These are phyloP conservation scores for Trichophyton simii DNA, from an alignment of 2,329 filamentous ascomycete species.

Conservation along the genomic window DNA sequence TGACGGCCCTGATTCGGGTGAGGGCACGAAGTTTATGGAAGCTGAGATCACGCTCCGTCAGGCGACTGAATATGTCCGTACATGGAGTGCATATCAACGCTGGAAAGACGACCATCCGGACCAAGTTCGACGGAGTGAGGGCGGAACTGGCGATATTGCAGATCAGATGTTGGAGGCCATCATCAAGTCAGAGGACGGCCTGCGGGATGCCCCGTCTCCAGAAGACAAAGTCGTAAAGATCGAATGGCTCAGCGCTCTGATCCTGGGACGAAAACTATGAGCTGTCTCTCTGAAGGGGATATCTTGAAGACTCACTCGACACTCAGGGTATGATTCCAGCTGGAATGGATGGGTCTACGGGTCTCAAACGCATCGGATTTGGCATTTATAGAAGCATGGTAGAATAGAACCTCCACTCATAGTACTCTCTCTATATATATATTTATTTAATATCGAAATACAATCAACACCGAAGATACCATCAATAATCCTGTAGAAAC, in stretches of 20 bases:
- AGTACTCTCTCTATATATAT: too few species aligned
- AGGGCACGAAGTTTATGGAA: conserved; percentile 40
- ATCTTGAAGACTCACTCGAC: background rate
- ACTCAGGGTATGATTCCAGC: background rate
- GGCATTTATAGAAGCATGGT: too few species aligned
- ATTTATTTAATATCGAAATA: too few species aligned
- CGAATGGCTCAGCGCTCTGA: conserved; percentile 6
- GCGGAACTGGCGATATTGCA: conserved; percentile 49
- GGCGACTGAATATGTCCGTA: conserved; percentile 49
- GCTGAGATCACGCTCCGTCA: conserved; percentile 44
- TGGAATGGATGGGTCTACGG: too few species aligned
- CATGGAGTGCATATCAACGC: conserved; percentile 47
- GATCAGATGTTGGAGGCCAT: conserved; percentile 51
- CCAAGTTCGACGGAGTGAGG: conserved; percentile 37
- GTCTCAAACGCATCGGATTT: too few species aligned
- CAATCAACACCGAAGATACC: too few species aligned
- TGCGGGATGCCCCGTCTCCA: conserved; percentile 22
- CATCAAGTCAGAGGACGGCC: conserved; percentile 41
- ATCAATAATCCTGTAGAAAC: too few species aligned
- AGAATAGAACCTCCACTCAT: too few species aligned
- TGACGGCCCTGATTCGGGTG: conserved; percentile 27
- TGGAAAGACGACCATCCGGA: conserved; percentile 48
- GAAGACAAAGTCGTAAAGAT: background rate
- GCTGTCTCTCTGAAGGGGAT: background rate
- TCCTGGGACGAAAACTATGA: conserved; percentile 5